Conservation (phyloP, 2,329 filamentous ascomycete species). For the Aspergillaceae sp. region DNA sequence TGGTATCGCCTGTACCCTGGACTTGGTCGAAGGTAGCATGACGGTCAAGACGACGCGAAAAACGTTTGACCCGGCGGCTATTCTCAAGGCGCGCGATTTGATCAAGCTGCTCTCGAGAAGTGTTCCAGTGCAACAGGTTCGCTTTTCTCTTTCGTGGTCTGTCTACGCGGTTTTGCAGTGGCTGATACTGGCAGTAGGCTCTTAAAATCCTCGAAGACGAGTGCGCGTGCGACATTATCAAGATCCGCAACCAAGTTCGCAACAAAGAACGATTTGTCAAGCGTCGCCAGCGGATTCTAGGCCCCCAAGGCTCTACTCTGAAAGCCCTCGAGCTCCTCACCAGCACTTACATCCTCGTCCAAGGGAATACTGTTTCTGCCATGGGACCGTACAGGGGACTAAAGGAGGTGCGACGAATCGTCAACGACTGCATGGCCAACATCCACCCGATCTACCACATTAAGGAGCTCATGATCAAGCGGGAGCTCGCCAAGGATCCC, state of each 20-base stretch:
- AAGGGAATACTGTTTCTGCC: constrained; percentile 86
- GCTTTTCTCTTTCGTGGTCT: constrained; percentile 3
- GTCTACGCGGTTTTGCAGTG: background rate
- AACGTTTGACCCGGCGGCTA: constrained; percentile 83
- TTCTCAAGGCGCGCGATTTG: constrained; percentile 86
- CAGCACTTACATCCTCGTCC: constrained; percentile 84
- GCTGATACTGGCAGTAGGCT: constrained; percentile 39
- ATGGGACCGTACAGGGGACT: constrained; percentile 92
- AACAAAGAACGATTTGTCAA: constrained; percentile 97
- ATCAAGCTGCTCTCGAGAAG: constrained; percentile 87
- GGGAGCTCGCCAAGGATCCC: constrained; percentile 82
- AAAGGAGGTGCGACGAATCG: constrained; percentile 80
- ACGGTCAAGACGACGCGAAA: constrained; percentile 89
- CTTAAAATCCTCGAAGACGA: constrained; percentile 91
- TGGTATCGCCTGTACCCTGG: constrained; percentile 83
- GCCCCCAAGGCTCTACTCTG: constrained; percentile 81
- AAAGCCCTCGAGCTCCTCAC: constrained; percentile 92
- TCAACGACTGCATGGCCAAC: constrained; percentile 96
- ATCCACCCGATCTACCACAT: constrained; percentile 86
- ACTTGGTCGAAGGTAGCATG: constrained; percentile 94
- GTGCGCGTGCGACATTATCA: constrained; percentile 88
- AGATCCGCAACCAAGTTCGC: constrained; percentile 79
- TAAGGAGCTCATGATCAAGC: constrained; percentile 91
- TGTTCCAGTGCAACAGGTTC: constrained; percentile 73
- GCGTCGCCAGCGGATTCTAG: constrained; percentile 82